Conservation (phyloP, 768 basidiomycete genomes). For the Leucocoprinus leucothites region DNA sequence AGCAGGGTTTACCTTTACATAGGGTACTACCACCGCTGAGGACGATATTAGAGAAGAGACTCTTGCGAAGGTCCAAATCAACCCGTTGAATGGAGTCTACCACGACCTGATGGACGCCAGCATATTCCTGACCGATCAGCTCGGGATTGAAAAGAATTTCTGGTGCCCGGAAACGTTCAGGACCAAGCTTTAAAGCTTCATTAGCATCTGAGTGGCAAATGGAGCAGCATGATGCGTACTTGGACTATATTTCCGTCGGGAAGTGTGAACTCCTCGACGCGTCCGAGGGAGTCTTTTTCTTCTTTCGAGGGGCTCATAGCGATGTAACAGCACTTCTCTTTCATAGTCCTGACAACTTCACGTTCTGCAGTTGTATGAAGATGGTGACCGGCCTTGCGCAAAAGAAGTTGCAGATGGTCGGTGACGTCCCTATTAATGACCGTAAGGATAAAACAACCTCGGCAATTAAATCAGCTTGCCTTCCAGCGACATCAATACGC, state of each 20-base stretch:
- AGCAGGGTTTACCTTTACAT: conserved; percentile 67
- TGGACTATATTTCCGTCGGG: conserved; percentile 95
- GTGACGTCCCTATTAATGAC: conserved; percentile 77
- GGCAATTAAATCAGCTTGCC: conserved; percentile 40
- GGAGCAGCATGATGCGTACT: conserved; percentile 39
- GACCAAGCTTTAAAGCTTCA: conserved; percentile 64
- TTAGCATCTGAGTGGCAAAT: conserved; percentile 10
- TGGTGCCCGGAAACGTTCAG: conserved; percentile 94
- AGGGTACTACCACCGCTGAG: conserved; percentile 95
- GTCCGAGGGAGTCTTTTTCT: conserved; percentile 82
- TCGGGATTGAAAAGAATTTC: conserved; percentile 99
- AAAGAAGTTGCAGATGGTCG: conserved; percentile 89
- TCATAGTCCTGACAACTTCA: conserved; percentile 95
- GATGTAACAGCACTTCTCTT: conserved; percentile 97
- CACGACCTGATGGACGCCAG: conserved; percentile 96
- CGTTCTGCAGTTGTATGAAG: conserved; percentile 96
- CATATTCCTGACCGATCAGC: conserved; percentile 92
- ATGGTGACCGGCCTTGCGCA: conserved; percentile 93
- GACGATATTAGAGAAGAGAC: conserved; percentile 94
- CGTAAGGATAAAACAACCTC: conserved; percentile 17
- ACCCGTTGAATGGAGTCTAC: conserved; percentile 98
- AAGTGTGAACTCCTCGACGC: conserved; percentile 84
- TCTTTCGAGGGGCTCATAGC: conserved; percentile 92
- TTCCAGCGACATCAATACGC: conserved; percentile 93
- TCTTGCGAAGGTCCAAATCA: conserved; percentile 94